Evolutionary conservation across 2,329 filamentous ascomycete species (phyloP).

Genomic region (Apiospora hydei): DNA sequence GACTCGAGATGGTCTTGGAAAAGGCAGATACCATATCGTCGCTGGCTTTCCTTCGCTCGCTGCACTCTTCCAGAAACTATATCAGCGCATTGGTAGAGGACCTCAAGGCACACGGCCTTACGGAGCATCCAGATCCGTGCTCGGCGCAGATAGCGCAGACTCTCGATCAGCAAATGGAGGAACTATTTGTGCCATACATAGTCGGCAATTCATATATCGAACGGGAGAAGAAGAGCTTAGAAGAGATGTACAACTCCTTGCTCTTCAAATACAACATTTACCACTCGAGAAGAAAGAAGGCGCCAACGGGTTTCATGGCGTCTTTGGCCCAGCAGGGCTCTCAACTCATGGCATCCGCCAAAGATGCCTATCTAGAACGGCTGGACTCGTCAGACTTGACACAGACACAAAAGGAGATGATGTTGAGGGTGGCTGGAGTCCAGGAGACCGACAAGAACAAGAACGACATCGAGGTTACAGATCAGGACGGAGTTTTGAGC

Average conservation of each 20-base stretch:
- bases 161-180: constrained; percentile 77
- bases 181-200: constrained; percentile 76
- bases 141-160: constrained; percentile 84
- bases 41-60: constrained; percentile 85
- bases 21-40: constrained; percentile 93
- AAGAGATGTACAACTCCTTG: constrained; percentile 87
- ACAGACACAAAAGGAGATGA: constrained; percentile 85
- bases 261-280: constrained; percentile 98
- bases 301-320: constrained; percentile 89
- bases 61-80: constrained; percentile 90
- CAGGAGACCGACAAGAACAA: constrained; percentile 78
- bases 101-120: constrained; percentile 90
- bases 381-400: constrained; percentile 90
- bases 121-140: constrained; percentile 91
- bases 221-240: constrained; percentile 71
- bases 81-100: constrained; percentile 90
- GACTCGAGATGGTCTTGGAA: constrained; percentile 92
- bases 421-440: constrained; percentile 87
- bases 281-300: constrained; percentile 86
- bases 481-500: constrained; percentile 85
- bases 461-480: constrained; percentile 88
- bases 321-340: constrained; percentile 89
- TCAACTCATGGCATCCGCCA: constrained; percentile 85
- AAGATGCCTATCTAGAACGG: constrained; percentile 89
- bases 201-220: constrained; percentile 76